These are phyloP conservation scores for Termitomyces sp. DNA, from an alignment of 1,284 basidiomycete species.

Conservation along the genomic window DNA sequence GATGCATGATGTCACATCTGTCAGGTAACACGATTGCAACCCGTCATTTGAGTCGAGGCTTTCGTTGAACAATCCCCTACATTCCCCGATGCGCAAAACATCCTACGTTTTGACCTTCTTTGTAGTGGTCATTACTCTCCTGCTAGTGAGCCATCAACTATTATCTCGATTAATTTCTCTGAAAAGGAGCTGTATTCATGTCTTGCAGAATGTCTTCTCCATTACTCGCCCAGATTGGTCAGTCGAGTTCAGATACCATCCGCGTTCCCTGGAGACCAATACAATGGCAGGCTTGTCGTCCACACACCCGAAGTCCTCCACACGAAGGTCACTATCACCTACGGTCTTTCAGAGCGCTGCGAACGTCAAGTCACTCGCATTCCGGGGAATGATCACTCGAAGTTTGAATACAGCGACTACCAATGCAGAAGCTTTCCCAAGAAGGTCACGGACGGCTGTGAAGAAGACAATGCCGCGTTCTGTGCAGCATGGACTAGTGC, in stretches of 20 bases:
- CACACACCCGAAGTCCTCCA: conserved; percentile 43
- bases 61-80: not conserved
- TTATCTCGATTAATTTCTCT: not conserved
- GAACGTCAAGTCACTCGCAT: conserved; percentile 45
- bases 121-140: conserved; percentile 42
- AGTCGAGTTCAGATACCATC: conserved; percentile 15
- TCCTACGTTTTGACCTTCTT: conserved; percentile 60
- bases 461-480: conserved; percentile 53
- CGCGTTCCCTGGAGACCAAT: not conserved
- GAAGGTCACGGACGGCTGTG: conserved; percentile 55
- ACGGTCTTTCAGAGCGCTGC: conserved; percentile 57
- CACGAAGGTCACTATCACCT: conserved; percentile 45
- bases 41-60: not conserved
- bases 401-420: conserved; percentile 49
- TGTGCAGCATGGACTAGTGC: conserved; percentile 70
- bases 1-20: conserved; percentile 3
- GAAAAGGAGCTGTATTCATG: not conserved
- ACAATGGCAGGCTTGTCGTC: conserved; percentile 50
- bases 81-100: conserved; percentile 51
- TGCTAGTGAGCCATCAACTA: conserved; percentile 42
- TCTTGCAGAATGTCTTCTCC: conserved; percentile 51
- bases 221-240: conserved; percentile 61
- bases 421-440: conserved; percentile 63
- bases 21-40: not conserved
- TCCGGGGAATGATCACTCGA: conserved; percentile 39